These are phyloP conservation scores for Fusarium praegraminearum DNA, from an alignment of 2,329 filamentous ascomycete genomes.

Conservation along the genomic window DNA sequence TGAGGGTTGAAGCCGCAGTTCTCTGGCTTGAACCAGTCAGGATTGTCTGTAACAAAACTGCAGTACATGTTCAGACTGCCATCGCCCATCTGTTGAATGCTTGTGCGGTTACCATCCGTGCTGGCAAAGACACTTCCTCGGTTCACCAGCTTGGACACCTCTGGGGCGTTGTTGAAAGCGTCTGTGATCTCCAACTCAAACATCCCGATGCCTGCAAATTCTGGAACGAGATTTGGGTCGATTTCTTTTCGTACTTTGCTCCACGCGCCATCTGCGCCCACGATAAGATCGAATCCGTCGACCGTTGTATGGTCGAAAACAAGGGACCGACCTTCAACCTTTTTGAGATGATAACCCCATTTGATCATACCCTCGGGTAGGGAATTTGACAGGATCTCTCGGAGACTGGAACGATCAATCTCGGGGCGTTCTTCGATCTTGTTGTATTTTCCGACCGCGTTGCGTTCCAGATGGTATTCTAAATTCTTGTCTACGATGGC, in stretches of 20 bases:
- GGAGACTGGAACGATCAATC: constrained; percentile 63
- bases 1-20: constrained; percentile 60
- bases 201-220: constrained; percentile 60
- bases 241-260: constrained; percentile 53
- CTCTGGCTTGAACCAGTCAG: constrained; percentile 53
- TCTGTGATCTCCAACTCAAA: constrained; percentile 58
- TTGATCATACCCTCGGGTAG: constrained; percentile 59
- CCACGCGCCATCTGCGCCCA: constrained; percentile 56
- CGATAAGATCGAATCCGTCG: constrained; percentile 55
- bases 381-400: constrained; percentile 59
- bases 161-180: constrained; percentile 56
- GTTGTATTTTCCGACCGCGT: constrained; percentile 33
- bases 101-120: constrained; percentile 56
- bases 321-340: constrained; percentile 53
- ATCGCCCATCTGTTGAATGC: constrained; percentile 59
- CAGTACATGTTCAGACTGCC: constrained; percentile 59
- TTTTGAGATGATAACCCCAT: constrained; percentile 60
- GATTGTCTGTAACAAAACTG: constrained; percentile 54
- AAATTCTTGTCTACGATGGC: constrained; percentile 60
- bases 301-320: constrained; percentile 54
- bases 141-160: constrained; percentile 59
- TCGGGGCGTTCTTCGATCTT: constrained; percentile 59
- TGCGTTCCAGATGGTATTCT: constrained; percentile 50
- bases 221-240: constrained; percentile 54
- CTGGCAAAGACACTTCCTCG: constrained; percentile 61